Conservation (phyloP, 177 flowering plant species). For the Tripterygium wilfordii region DNA sequence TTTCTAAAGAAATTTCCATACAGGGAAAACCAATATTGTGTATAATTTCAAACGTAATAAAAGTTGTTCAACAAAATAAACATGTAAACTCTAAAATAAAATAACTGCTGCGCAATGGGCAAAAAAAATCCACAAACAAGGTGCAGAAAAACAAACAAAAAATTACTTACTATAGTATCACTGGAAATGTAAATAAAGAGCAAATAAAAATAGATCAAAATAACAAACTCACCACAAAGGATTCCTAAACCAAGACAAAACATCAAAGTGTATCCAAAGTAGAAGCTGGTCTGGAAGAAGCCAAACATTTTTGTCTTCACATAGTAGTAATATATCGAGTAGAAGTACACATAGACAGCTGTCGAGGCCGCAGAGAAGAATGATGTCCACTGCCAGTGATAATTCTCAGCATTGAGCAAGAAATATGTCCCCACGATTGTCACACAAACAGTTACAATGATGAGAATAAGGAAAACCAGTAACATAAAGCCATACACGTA, state of each 20-base stretch:
- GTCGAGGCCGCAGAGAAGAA: conserved; percentile 98
- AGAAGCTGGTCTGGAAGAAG: conserved; percentile 97
- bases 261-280: conserved; percentile 88
- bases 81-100: too few species aligned
- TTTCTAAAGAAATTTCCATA: too few species aligned
- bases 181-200: not conserved
- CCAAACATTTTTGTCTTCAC: conserved; percentile 98
- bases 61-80: too few species aligned
- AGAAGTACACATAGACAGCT: conserved; percentile 85
- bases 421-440: conserved; percentile 98
- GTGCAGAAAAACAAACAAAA: too few species aligned
- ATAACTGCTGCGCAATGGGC: too few species aligned
- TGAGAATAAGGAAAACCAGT: conserved; percentile 87
- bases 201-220: not conserved
- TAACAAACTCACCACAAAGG: conserved; percentile 67
- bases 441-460: conserved; percentile 91
- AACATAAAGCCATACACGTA: conserved; percentile 98
- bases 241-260: conserved; percentile 89
- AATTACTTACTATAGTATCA: too few species aligned
- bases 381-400: conserved; percentile 99
- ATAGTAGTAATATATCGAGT: conserved; percentile 84
- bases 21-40: too few species aligned
- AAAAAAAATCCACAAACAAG: too few species aligned
- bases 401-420: conserved; percentile 96
- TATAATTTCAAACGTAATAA: too few species aligned